phyloP scores from a whole-genome alignment of 768 basidiomycete species.

The Lactarius hengduanensis region DNA sequence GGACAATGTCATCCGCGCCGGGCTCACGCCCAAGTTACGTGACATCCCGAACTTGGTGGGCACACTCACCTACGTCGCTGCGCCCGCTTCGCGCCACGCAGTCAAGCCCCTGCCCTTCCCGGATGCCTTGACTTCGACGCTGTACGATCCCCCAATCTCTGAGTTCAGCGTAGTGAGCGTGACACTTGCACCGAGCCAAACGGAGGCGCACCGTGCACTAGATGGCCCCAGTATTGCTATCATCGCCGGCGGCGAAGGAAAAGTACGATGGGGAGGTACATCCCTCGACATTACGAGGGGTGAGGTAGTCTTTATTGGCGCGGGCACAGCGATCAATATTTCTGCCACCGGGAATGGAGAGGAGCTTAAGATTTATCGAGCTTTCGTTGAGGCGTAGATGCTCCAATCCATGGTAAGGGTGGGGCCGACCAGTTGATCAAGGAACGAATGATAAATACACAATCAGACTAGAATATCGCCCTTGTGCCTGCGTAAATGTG shows the following conservation, averaged over 20 bases:
- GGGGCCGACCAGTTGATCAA: background rate
- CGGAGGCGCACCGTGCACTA: constrained; percentile 58
- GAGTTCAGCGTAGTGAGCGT: constrained; percentile 88
- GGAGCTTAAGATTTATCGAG: constrained; percentile 59
- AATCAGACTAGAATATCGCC: background rate
- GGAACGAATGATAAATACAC: background rate
- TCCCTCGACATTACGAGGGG: constrained; percentile 53
- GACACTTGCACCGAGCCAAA: constrained; percentile 43
- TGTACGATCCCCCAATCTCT: constrained; percentile 90
- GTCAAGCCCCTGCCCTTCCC: constrained; percentile 58
- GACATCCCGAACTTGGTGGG: constrained; percentile 89
- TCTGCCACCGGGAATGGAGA: constrained; percentile 33
- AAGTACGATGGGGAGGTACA: constrained; percentile 47
- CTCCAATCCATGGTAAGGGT: background rate
- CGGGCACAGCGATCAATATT: constrained; percentile 58
- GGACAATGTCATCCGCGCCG: constrained; percentile 98
- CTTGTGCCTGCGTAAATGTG: background rate
- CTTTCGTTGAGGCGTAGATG: constrained; percentile 53
- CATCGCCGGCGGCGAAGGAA: constrained; percentile 66
- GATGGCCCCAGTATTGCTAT: constrained; percentile 86
- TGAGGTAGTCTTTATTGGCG: constrained; percentile 81
- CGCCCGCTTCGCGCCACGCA: constrained; percentile 64
- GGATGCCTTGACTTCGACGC: constrained; percentile 38
- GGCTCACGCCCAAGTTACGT: constrained; percentile 93
- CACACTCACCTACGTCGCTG: constrained; percentile 82